Base-by-base conservation (phyloP, 2,329 filamentous ascomycete species). In the Elsinoe arachidis region DNA sequence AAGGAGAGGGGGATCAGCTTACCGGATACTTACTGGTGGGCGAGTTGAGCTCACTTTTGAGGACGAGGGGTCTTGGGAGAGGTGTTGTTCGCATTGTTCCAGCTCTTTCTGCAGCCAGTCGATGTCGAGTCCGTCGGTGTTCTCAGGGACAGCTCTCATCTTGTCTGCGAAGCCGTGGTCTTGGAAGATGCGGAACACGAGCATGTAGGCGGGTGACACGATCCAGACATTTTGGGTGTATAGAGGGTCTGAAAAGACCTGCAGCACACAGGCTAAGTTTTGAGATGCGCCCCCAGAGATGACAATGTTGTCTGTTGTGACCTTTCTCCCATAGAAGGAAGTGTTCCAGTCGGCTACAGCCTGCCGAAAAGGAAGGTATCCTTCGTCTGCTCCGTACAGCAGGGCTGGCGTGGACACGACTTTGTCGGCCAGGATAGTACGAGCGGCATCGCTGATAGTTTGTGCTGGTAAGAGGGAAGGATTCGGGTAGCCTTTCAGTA, bases 221-320 rank as follows among this genome's bases (percentile, higher is more conserved):
- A 91, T 80, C 87, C 88, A 96, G 9, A 95, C 77, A 62, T 82
- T 82, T 46, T 80, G 76, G 1, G 91, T 96, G 66, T 84, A 86
- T 2, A 76, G 71, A 1, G 88, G 87, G 68, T 96, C 91, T 0
- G 89, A 87, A 67, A 87, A 96, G 30, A 87, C 87, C 69, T 87
- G 82, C 52, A 96, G 73, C 3, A 95, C 74, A 65, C 83, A 87
- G 0, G 87, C 89, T 2, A 95, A 70, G 67, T 85, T 90, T 76
- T 95, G 90, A 62, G 84, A 88, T 2, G 91, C 91, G 14, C 91
- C 91, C 44, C 90, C 90, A 0, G 88, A 88, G 68, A 96, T 85
- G 67, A 85, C 87, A 56, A 96, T 85, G 33, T 88, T 79, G 2
- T 82, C 76, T 3, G 78, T 66, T 12, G 72, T 65, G 44, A 84